Base-by-base conservation (phyloP, 2,329 filamentous ascomycete genomes). In the Colletotrichum lindemuthianum region DNA sequence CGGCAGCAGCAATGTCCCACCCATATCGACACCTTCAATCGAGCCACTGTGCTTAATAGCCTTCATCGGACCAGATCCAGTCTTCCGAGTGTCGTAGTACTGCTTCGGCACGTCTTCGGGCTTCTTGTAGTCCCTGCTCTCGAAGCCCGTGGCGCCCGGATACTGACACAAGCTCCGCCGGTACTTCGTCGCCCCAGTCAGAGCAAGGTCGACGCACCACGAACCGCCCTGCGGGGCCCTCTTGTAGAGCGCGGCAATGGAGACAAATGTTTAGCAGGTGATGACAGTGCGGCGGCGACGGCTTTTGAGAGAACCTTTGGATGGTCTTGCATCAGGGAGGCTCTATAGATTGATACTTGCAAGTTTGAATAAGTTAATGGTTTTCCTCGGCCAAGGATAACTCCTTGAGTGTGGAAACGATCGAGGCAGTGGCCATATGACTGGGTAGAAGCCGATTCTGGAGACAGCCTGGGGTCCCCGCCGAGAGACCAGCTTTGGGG, bases 91-190 rank as follows among this genome's bases (percentile, higher is more conserved):
- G 68, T 86, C 84, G 8, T 83, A 74, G 48, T 75, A 81, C 8
- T 72, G 63, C 0, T 67, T 53, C 0, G 75, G 69, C 13, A 78
- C 80, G 34, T 74, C 69, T 0, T 68, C 61, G 0, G 74, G 66
- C 4, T 63, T 68, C 7, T 69, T 68, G 39, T 74, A 75, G 61
- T 80, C 74, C 10, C 37, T 24, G 5, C 70, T 70, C 2, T 78
- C 69, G 47, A 86, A 87, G 0, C 84, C 83, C 2, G 68, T 74
- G 2, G 68, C 70, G 0, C 77, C 82, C 4, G 76, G 72, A 66
- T 80, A 82, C 61, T 84, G 85, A 0, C 86, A 85, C 12, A 88
- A 69, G 36, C 82, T 85, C 34, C 83, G 76, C 41, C 88, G 70
- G 70, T 87, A 88, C 68, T 82, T 85, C 82, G 83, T 84, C 3